Evolutionary conservation across 1,284 basidiomycete genomes (phyloP), one percentile per base, ranked within the genome.

Genomic region (Neolentinus lepideus): DNA sequence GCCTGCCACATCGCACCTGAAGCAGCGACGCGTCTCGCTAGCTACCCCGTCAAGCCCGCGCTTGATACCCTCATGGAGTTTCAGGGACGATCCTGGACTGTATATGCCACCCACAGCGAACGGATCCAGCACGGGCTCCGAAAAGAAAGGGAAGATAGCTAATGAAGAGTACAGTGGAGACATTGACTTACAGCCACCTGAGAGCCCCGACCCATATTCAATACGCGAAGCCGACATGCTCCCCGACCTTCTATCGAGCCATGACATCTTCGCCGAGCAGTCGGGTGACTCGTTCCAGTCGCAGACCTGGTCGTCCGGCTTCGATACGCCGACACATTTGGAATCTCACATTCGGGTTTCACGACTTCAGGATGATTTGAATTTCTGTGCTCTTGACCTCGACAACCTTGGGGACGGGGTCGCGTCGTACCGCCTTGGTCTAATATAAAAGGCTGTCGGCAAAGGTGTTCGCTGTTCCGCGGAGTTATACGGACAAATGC

Each of bases 21-120:
- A 88, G 63, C 83, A 85, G 59, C 74, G 88, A 54, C 80, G 88
- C 58, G 84, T 86, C 6, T 90, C 88, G 1, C 77, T 90, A 57
- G 87, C 85, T 0, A 73, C 85, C 0, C 79, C 84, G 0, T 80
- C 82, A 3, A 83, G 86, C 0, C 85, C 86, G 2, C 76, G 84
- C 45, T 69, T 86, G 61, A 82, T 86, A 21, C 79, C 84, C 48
- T 80, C 82, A n/a, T 89, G 83, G 81, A 76, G 72, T 62, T 89
- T 90, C 62, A 78, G 85, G 55, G 88, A 90, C 71, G 88, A 90
- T 67, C 88, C 85, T 25, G 75, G 74, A 22, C 66, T 88, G 21
- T 75, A 78, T 48, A 70, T 75, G 3, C 76, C 78, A 71, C 51
- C 67, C 71, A 31, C 70, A 69, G 56, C 61, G 24, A 14, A 63